Percentiles rank a stretch among this genome's conserved stretches.
Evolutionary conservation across 2,329 filamentous ascomycete species (phyloP).

Genomic region (Pestalotiopsis sp.): DNA sequence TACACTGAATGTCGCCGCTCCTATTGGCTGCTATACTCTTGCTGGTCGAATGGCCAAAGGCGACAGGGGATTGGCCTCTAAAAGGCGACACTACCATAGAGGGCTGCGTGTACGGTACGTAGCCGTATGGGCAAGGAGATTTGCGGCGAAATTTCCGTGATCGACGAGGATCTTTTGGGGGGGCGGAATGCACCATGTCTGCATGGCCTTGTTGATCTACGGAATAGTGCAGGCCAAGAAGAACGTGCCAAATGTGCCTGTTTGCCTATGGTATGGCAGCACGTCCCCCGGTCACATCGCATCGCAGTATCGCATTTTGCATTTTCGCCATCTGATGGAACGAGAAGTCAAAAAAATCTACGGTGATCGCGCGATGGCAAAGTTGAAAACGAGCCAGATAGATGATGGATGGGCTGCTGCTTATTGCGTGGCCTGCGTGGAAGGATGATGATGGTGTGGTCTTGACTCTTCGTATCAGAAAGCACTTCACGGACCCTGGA

Average conservation of each 20-base stretch:
- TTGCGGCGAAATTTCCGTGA: conserved; percentile 5
- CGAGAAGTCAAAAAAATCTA: not conserved
- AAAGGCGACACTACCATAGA: not conserved
- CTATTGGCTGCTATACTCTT: conserved; percentile 4
- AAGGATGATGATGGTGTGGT: not conserved
- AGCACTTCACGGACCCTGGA: not conserved
- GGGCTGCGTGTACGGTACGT: not conserved
- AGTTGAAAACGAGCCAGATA: not conserved
- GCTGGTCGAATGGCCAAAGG: not conserved
- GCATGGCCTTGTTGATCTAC: not conserved
- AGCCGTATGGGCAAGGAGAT: not conserved
- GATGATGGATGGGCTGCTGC: not conserved
- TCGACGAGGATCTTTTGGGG: not conserved
- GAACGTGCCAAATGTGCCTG: not conserved
- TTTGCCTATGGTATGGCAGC: not conserved
- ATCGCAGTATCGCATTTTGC: not conserved
- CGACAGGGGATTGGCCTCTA: not conserved
- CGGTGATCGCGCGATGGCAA: not conserved
- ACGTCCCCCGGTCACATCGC: not conserved
- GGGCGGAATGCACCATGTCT: not conserved
- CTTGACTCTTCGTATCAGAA: conserved; percentile 6
- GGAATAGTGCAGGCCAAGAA: not conserved
- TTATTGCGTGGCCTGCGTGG: not conserved
- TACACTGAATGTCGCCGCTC: not conserved
- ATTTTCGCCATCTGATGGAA: not conserved